Percentiles rank a stretch among this genome's conserved stretches.
Conservation (phyloP, 2,329 filamentous ascomycete genomes). For the Sphaerulina vaccinii region DNA sequence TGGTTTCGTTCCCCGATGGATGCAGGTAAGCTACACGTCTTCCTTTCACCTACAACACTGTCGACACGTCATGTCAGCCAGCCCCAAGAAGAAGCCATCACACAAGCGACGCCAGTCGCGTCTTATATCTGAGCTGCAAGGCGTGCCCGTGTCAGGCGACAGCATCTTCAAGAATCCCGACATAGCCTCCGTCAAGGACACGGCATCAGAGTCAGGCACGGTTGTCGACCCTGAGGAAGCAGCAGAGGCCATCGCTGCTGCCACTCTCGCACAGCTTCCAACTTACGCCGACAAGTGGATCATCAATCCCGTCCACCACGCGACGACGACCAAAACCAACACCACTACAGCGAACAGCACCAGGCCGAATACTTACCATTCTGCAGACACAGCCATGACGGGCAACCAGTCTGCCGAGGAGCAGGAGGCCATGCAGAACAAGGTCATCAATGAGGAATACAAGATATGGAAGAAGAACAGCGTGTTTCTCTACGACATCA, state of each 20-base stretch:
- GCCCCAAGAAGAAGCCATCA: slow-evolving; percentile 1
- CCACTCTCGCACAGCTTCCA: slow-evolving; percentile 1
- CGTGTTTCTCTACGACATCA: slow-evolving; percentile 97
- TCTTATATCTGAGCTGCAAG: slow-evolving; percentile 10
- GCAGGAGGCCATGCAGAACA: slow-evolving; percentile 61
- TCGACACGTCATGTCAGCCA: not conserved
- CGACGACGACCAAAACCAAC: not conserved
- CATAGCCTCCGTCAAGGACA: slow-evolving; percentile 10
- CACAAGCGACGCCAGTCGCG: slow-evolving; percentile 8
- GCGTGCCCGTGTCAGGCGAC: slow-evolving; percentile 15
- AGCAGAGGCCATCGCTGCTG: not conserved
- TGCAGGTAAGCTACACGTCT: slow-evolving; percentile 20
- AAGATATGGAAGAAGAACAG: slow-evolving; percentile 99
- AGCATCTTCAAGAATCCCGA: slow-evolving; percentile 19
- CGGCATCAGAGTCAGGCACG: slow-evolving; percentile 14
- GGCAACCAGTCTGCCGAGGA: slow-evolving; percentile 16
- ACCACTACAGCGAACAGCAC: slow-evolving; percentile 3
- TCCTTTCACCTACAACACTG: too few species aligned
- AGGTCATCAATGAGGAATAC: slow-evolving; percentile 97
- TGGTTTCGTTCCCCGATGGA: slow-evolving; percentile 19
- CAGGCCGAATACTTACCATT: not conserved
- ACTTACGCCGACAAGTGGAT: too few species aligned
- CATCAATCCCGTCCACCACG: not conserved
- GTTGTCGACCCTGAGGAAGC: slow-evolving; percentile 7
- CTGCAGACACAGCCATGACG: slow-evolving; percentile 20